Base-by-base conservation (phyloP, 176 grass and related monocot genomes). In the Neostapfia colusana region DNA sequence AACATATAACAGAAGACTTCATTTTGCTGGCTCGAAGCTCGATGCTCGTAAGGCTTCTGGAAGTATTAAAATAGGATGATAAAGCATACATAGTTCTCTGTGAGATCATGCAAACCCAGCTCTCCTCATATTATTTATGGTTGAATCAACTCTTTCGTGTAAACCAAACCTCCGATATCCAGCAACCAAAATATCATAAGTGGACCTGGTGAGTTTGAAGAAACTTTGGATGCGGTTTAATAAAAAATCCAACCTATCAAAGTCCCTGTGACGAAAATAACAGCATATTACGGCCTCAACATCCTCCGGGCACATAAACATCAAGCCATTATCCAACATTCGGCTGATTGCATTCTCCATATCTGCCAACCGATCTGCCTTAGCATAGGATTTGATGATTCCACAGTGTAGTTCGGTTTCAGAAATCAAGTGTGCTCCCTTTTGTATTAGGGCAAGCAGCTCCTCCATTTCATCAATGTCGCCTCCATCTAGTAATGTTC, bases 111-210 rank as follows among this genome's bases (percentile, higher is more conserved):
- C 82, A 82, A 82, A 85, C 34, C 82, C 82, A 76, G 45, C 71
- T 72, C 53, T 60, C 41, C 45, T 78, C 87, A 85, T 89, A 82
- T 85, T 58, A 24, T 64, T 72, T 73, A 77, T 45, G 23, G 63
- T 71, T 34, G 42, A 49, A 57, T 72, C 49, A 27, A 85, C 58
- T 42, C 73, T 89, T 68, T 66, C 78, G 10, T 85, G 79, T 62
- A 89, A 89, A 67, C 78, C 73, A 60, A 85, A 89, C 57, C 34
- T 89, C 56, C 65, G 65, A 73, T 85, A 85, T 58, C 87, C 83
- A 85, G 83, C 69, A 84, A 89, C 59, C 69, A 89, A 74, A 59
- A 89, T 73, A 79, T 89, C 87, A 85, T 81, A 89, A 16, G 59
- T 85, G 63, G 87, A 85, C 63, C 16, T 73, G 16, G 62, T 64